Conservation (phyloP, 805 yeast genomes). For the Alloascoidea africana region DNA sequence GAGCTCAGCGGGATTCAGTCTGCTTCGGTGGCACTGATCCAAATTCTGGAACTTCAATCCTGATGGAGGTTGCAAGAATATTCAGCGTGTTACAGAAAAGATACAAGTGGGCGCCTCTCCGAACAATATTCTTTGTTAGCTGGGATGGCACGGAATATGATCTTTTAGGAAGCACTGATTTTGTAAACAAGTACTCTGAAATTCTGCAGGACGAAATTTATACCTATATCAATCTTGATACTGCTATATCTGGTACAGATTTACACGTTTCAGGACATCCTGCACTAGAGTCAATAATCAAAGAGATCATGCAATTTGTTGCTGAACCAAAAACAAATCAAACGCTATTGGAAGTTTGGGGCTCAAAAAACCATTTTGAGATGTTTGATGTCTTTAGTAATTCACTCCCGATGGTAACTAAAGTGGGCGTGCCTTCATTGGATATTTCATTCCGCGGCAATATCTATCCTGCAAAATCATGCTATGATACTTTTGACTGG, state of each 20-base stretch:
- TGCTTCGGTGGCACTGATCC: slow-evolving; percentile 60
- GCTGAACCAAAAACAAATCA: slow-evolving; percentile 7
- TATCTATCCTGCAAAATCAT: slow-evolving; percentile 28
- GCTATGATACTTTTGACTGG: slow-evolving; percentile 49
- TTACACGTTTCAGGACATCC: slow-evolving; percentile 54
- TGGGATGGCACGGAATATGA: slow-evolving; percentile 76
- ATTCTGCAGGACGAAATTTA: slow-evolving; percentile 44
- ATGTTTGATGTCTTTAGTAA: slow-evolving; percentile 34
- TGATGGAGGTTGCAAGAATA: slow-evolving; percentile 56
- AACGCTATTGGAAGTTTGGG: slow-evolving; percentile 9
- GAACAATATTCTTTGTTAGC: slow-evolving; percentile 70
- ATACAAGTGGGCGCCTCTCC: slow-evolving; percentile 67
- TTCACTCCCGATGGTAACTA: slow-evolving; percentile 49
- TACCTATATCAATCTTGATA: slow-evolving; percentile 62
- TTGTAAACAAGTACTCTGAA: slow-evolving; percentile 41
- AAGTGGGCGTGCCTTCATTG: slow-evolving; percentile 55
- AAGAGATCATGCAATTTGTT: slow-evolving; percentile 21
- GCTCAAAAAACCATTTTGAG: background rate
- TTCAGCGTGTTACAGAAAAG: slow-evolving; percentile 49
- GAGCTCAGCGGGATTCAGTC: slow-evolving; percentile 69
- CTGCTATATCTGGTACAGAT: slow-evolving; percentile 35
- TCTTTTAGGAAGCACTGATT: slow-evolving; percentile 72
- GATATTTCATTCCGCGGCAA: slow-evolving; percentile 35
- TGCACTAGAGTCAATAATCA: slow-evolving; percentile 28
- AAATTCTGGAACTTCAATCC: slow-evolving; percentile 57